These are phyloP conservation scores for Phialophora expanda DNA, from an alignment of 2,329 filamentous ascomycete species.

Conservation along the genomic window DNA sequence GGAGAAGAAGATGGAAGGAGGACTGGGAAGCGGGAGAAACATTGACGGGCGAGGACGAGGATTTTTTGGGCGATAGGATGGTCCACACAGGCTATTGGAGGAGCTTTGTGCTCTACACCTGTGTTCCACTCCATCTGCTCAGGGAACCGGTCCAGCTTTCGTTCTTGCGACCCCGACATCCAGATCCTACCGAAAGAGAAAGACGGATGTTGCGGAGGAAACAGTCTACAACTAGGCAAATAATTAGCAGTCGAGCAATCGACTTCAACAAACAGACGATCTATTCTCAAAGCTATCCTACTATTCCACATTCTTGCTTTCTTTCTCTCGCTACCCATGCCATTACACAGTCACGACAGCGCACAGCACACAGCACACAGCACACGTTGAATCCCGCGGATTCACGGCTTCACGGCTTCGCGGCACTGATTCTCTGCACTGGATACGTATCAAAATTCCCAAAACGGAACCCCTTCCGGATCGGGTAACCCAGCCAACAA, in stretches of 20 bases:
- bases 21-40: constrained; percentile 6
- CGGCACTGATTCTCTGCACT: neutral
- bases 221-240: neutral
- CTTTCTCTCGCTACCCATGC: too few relatives aligned
- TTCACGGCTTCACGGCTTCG: too few relatives aligned
- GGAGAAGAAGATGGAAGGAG: constrained; percentile 1
- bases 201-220: neutral
- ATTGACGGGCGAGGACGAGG: constrained; percentile 7
- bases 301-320: neutral
- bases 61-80: neutral
- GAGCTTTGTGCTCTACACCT: constrained; percentile 32
- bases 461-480: neutral
- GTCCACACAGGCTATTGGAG: constrained; percentile 18
- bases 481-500: neutral
- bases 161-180: neutral
- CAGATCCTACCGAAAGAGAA: neutral
- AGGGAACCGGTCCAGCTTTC: neutral
- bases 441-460: neutral
- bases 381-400: neutral
- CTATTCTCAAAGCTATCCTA: neutral
- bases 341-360: neutral
- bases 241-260: neutral
- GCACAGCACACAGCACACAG: neutral
- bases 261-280: neutral
- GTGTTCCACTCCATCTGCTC: neutral